phyloP scores from a whole-genome alignment of 2,329 filamentous ascomycete genomes.

The Xylariaceae sp. region DNA sequence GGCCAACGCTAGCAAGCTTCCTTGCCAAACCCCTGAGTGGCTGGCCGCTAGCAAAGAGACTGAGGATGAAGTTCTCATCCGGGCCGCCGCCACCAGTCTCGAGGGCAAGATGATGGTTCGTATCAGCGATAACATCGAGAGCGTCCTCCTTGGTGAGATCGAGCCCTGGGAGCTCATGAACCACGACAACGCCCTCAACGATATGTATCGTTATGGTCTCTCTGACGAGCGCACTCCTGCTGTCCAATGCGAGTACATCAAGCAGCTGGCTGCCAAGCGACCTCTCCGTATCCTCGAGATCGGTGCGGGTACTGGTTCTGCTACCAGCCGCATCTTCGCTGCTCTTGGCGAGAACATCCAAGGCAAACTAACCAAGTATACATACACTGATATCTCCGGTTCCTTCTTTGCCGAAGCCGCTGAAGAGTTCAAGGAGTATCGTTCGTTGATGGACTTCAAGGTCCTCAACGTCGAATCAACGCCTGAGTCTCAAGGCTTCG shows the following conservation, averaged over 20 bases:
- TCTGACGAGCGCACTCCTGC: constrained; percentile 28
- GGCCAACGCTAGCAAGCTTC: constrained; percentile 20
- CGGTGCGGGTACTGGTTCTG: constrained; percentile 41
- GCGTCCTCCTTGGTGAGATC: constrained; percentile 25
- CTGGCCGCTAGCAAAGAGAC: constrained; percentile 17
- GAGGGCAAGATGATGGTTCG: constrained; percentile 29
- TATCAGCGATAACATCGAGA: constrained; percentile 27
- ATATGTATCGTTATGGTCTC: constrained; percentile 29
- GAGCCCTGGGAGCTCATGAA: constrained; percentile 30
- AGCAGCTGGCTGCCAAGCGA: constrained; percentile 26
- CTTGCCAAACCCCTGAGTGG: constrained; percentile 26
- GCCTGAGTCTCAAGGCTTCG: constrained; percentile 26
- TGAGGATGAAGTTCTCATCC: constrained; percentile 23
- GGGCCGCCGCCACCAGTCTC: constrained; percentile 22
- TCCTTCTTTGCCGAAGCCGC: constrained; percentile 35
- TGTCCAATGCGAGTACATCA: constrained; percentile 27
- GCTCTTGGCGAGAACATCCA: constrained; percentile 26
- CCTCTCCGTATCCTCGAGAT: constrained; percentile 36
- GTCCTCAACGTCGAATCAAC: constrained; percentile 28
- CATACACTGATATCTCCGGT: constrained; percentile 42
- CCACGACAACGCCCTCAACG: constrained; percentile 27
- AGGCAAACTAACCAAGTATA: constrained; percentile 36
- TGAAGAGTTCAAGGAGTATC: constrained; percentile 27
- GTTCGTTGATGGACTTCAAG: constrained; percentile 28
- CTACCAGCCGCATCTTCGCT: constrained; percentile 37